Conservation (phyloP, 805 yeast genomes). For the Saccharomycopsis fibuligera region DNA sequence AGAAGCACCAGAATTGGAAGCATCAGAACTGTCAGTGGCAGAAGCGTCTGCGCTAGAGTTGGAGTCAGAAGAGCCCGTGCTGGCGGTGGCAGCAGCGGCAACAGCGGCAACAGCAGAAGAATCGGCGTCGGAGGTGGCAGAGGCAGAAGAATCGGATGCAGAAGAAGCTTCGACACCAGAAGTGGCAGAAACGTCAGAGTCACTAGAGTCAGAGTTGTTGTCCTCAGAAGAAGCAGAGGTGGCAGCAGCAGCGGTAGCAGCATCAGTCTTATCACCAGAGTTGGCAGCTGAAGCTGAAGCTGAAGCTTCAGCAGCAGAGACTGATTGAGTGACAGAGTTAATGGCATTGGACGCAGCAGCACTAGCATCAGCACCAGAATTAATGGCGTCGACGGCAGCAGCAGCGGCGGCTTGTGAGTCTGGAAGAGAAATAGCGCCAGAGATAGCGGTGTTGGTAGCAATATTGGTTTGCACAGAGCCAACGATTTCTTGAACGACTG, state of each 20-base stretch:
- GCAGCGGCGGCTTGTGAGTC: slow-evolving; percentile 23
- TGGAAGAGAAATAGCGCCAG: slow-evolving; percentile 14
- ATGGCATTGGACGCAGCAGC: slow-evolving; percentile 23
- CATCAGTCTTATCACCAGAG: slow-evolving; percentile 18
- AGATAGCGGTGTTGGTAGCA: slow-evolving; percentile 9
- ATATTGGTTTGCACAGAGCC: slow-evolving; percentile 1
- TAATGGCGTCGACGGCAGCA: slow-evolving; percentile 27
- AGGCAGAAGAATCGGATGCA: slow-evolving; percentile 2
- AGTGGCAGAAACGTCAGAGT: slow-evolving; percentile 23
- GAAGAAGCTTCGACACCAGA: slow-evolving; percentile 23
- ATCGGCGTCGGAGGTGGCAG: slow-evolving; percentile 6
- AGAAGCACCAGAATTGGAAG: slow-evolving; percentile 3
- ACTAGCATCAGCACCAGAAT: slow-evolving; percentile 25
- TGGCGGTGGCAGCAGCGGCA: slow-evolving; percentile 23
- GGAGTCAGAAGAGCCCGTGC: slow-evolving; percentile 26
- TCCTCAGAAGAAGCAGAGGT: slow-evolving; percentile 24
- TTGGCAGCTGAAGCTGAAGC: slow-evolving; percentile 27
- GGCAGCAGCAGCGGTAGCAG: slow-evolving; percentile 16
- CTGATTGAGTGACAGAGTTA: no score
- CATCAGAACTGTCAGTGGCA: slow-evolving; percentile 15
- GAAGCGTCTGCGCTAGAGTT: slow-evolving; percentile 1
- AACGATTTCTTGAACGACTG: slow-evolving; percentile 5
- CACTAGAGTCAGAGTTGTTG: slow-evolving; percentile 22
- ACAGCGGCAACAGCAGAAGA: slow-evolving; percentile 4
- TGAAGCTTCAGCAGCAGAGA: slow-evolving; percentile 23